Percentiles rank a stretch among this genome's conserved stretches.
These are phyloP conservation scores for Coffea eugenioides DNA, from an alignment of 257 asterid species.

Conservation along the genomic window DNA sequence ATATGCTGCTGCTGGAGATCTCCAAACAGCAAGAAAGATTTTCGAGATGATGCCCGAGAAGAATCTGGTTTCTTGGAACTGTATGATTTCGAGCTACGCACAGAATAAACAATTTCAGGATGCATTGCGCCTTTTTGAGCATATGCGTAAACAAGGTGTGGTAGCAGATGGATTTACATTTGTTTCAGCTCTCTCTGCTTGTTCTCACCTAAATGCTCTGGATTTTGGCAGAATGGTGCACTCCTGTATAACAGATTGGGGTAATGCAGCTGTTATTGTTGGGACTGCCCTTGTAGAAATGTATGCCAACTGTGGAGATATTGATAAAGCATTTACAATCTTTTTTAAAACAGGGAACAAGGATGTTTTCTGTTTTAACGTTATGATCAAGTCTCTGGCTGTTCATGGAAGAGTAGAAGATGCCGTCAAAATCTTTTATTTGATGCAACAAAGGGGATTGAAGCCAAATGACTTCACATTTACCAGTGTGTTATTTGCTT, in stretches of 20 bases:
- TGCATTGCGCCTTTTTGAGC: constrained; percentile 36
- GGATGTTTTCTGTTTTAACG: constrained; percentile 48
- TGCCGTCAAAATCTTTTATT: constrained; percentile 35
- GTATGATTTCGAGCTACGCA: constrained; percentile 44
- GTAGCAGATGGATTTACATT: constrained; percentile 40
- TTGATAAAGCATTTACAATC: constrained; percentile 28
- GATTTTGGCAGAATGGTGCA: constrained; percentile 47
- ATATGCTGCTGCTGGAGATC: constrained; percentile 34
- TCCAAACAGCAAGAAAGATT: constrained; percentile 24
- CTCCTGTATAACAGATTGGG: constrained; percentile 34
- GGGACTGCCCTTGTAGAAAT: constrained; percentile 48
- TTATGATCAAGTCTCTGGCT: constrained; percentile 49
- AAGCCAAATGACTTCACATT: constrained; percentile 36
- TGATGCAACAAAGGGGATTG: constrained; percentile 33
- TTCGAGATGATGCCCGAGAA: constrained; percentile 40
- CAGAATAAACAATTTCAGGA: constrained; percentile 26
- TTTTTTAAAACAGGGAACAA: constrained; percentile 39
- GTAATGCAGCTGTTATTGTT: constrained; percentile 33
- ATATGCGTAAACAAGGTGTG: constrained; percentile 31
- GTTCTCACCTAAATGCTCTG: constrained; percentile 39
- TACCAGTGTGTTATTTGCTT: constrained; percentile 43
- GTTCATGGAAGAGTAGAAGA: constrained; percentile 46
- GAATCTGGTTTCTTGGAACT: constrained; percentile 57
- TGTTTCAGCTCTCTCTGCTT: constrained; percentile 48
- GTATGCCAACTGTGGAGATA: constrained; percentile 56